Percentiles rank a stretch among this genome's conserved stretches.
phyloP scores from a whole-genome alignment of 768 basidiomycete species.

The Suillus americanus region DNA sequence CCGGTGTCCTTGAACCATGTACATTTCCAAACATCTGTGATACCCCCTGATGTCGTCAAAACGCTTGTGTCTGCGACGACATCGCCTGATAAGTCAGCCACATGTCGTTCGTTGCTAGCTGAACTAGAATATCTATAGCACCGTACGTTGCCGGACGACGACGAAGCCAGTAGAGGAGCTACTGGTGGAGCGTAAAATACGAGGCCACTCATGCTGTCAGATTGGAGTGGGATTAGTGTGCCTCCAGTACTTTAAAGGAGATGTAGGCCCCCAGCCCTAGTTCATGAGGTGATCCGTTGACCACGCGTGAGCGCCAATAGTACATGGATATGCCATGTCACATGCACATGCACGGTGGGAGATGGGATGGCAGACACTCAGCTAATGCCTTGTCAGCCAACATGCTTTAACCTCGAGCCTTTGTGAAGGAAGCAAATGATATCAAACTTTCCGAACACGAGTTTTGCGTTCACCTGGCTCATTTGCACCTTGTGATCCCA shows the following conservation, averaged over 20 bases:
- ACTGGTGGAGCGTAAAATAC: conserved; percentile 5
- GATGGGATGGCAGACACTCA: background rate
- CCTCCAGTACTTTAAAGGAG: background rate
- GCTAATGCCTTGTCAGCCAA: background rate
- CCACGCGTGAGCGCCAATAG: background rate
- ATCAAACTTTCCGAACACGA: background rate
- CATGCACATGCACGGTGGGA: background rate
- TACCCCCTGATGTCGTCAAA: background rate
- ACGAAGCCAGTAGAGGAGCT: background rate
- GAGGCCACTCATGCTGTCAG: background rate
- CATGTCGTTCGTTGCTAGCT: background rate
- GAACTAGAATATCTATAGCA: background rate
- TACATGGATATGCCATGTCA: background rate
- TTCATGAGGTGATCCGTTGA: background rate
- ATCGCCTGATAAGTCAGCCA: background rate
- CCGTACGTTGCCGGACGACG: background rate
- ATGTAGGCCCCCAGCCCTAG: background rate
- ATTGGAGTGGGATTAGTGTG: background rate
- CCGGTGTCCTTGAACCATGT: background rate
- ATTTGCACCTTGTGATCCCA: background rate
- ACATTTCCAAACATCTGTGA: conserved; percentile 11
- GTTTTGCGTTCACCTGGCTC: background rate
- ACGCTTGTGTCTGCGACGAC: background rate
- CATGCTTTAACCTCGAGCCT: background rate
- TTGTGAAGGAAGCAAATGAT: background rate